phyloP scores from a whole-genome alignment of 495 filamentous ascomycete species.

The Penicillium diatomitis region DNA sequence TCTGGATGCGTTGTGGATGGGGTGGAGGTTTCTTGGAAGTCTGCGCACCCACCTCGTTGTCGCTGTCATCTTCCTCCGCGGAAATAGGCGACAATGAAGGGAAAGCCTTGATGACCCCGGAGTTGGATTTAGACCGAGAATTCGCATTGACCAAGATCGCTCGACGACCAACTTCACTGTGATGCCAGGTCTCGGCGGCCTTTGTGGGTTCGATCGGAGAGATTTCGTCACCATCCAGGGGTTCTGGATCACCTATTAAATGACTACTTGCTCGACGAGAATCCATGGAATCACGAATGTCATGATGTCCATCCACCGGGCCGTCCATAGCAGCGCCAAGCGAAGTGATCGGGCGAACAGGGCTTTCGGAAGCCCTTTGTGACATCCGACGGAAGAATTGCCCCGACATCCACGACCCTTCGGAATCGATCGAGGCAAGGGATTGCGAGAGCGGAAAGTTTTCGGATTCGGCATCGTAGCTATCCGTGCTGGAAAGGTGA shows the following conservation, averaged over 20 bases:
- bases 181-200: slow-evolving; percentile 40
- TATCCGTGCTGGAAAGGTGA: slow-evolving; percentile 30
- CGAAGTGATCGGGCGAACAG: slow-evolving; percentile 37
- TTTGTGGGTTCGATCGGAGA: slow-evolving; percentile 14
- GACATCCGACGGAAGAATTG: slow-evolving; percentile 46
- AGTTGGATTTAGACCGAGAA: slow-evolving; percentile 52
- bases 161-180: slow-evolving; percentile 45
- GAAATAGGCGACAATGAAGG: slow-evolving; percentile 37
- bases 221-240: slow-evolving; percentile 16
- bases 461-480: slow-evolving; percentile 24
- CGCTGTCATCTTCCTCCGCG: slow-evolving; percentile 33
- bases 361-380: slow-evolving; percentile 30
- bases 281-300: slow-evolving; percentile 15
- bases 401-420: slow-evolving; percentile 88
- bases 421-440: slow-evolving; percentile 78
- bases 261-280: slow-evolving; percentile 29
- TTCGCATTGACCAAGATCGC: slow-evolving; percentile 37
- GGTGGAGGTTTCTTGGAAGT: slow-evolving; percentile 17
- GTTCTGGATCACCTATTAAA: slow-evolving; percentile 24
- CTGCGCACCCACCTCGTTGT: slow-evolving; percentile 14
- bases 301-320: slow-evolving; percentile 21
- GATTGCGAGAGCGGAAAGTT: slow-evolving; percentile 56
- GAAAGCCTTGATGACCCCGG: slow-evolving; percentile 56
- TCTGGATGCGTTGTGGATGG: slow-evolving; percentile 52
- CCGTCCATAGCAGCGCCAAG: slow-evolving; percentile 18